Evolutionary conservation across 768 basidiomycete genomes (phyloP).

Genomic region (Mrakia blollopis): DNA sequence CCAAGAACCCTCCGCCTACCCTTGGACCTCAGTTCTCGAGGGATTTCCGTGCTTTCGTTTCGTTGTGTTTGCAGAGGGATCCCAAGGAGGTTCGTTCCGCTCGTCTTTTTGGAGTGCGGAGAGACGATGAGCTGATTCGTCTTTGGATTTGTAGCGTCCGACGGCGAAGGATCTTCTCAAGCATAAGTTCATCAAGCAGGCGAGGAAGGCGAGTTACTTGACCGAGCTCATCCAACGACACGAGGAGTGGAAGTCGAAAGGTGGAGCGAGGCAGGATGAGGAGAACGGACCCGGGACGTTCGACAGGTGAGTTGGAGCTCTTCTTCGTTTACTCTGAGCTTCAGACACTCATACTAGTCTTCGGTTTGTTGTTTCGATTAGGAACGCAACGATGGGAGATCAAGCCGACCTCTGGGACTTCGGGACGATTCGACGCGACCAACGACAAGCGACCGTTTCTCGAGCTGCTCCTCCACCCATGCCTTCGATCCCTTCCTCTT

Average conservation of each 20-base stretch:
- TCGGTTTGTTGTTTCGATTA: neutral
- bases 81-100: slow-evolving; percentile 69
- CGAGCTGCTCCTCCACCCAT: slow-evolving; percentile 9
- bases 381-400: slow-evolving; percentile 31
- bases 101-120: neutral
- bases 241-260: slow-evolving; percentile 87
- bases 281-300: slow-evolving; percentile 59
- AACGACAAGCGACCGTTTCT: slow-evolving; percentile 24
- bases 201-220: slow-evolving; percentile 88
- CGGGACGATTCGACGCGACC: slow-evolving; percentile 31
- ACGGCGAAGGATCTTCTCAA: slow-evolving; percentile 90
- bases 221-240: slow-evolving; percentile 93
- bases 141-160: slow-evolving; percentile 60
- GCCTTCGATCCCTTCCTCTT: slow-evolving; percentile 11
- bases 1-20: slow-evolving; percentile 90
- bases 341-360: neutral
- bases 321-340: neutral
- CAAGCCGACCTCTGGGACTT: slow-evolving; percentile 32
- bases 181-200: slow-evolving; percentile 92
- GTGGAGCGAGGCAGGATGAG: slow-evolving; percentile 69
- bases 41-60: slow-evolving; percentile 88
- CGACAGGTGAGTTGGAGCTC: slow-evolving; percentile 55
- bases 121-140: neutral
- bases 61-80: slow-evolving; percentile 87
- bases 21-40: slow-evolving; percentile 77